Conservation (phyloP, 768 basidiomycete species). For the Plicaturopsis crispa region DNA sequence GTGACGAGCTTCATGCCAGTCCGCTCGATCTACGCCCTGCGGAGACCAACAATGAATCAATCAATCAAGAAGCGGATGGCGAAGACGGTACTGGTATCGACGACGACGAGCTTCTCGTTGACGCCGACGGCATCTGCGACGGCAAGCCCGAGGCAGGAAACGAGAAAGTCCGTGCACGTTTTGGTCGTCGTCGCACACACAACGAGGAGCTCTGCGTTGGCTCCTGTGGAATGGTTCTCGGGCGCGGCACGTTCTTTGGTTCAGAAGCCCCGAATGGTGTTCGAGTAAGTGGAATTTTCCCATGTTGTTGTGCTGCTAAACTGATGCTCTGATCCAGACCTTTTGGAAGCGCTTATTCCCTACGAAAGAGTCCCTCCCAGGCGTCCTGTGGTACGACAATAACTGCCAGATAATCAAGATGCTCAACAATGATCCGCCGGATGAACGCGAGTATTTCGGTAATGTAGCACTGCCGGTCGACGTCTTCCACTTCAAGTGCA, state of each 20-base stretch:
- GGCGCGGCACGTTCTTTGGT: conserved; percentile 23
- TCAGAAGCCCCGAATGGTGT: conserved; percentile 22
- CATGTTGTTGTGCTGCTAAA: neutral
- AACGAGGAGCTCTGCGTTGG: conserved; percentile 25
- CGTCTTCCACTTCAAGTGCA: conserved; percentile 28
- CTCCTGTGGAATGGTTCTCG: conserved; percentile 25
- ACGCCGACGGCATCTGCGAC: conserved; percentile 10
- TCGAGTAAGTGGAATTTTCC: conserved; percentile 12
- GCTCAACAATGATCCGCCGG: conserved; percentile 11
- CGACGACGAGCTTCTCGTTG: conserved; percentile 1
- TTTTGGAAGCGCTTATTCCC: conserved; percentile 18
- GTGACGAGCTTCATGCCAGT: neutral
- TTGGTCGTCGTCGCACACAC: conserved; percentile 22
- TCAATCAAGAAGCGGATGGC: conserved; percentile 3
- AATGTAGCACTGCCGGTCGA: conserved; percentile 18
- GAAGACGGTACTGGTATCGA: conserved; percentile 14
- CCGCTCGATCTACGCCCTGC: neutral
- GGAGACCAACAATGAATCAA: neutral
- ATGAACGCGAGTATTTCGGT: conserved; percentile 11
- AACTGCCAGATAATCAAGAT: conserved; percentile 15
- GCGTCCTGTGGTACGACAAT: conserved; percentile 22
- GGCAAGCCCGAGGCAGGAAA: conserved; percentile 18
- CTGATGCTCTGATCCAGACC: conserved; percentile 8
- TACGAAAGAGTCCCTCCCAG: conserved; percentile 14
- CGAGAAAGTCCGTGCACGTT: conserved; percentile 15